Evolutionary conservation across 768 basidiomycete species (phyloP), one percentile per base, ranked within the genome.

Genomic region (Boletus tylopilopsis): DNA sequence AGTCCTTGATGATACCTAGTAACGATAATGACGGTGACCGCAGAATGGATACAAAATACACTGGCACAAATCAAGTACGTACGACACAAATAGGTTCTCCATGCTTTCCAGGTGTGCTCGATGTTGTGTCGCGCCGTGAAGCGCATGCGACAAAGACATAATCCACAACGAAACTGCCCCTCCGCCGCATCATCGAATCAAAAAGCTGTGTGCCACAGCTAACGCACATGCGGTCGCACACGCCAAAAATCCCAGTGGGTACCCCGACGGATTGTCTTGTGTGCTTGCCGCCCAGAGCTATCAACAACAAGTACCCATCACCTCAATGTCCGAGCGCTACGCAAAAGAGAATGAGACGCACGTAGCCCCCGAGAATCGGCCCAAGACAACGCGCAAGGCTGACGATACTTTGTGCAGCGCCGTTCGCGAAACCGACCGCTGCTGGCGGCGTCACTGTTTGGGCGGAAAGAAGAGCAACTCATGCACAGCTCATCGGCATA

Each of bases 391-490:
- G 81, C 5, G 94, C 91, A 22, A 95, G 81, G 55, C 91, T 94
- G 54, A 95, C 94, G 27, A 92, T 88, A 61, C 91, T 94, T 68
- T 99, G 96, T 0, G 94, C 96, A 19, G 95, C 82, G 16, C 95
- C 96, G 63, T 98, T 99, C 10, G 95, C 91, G 51, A 91, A 82
- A 7, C 93, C 91, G 34, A 98, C 82, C 8, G 91, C 83, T 33
- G 78, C 77, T 2, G 94, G 92, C 2, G 95, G 94, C 0, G 94
- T 91, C 88, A 95, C 90, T 93, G 50, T 49, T 56, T 34, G 5
- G 15, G 27, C 23, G 6, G 34, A 49, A 25, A 22, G 4, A 18
- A 29, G 24, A 23, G 3, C 6, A 40, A 23, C 40, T 24, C 5
- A 37, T 21, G 42, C 15, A n/a, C 24, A 49, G 44, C 29, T 29